A percentile compares a stretch with the other conserved stretches of the same genome.
phyloP scores from a whole-genome alignment of 2,329 filamentous ascomycete genomes.

The Trichoderma arundinaceum region DNA sequence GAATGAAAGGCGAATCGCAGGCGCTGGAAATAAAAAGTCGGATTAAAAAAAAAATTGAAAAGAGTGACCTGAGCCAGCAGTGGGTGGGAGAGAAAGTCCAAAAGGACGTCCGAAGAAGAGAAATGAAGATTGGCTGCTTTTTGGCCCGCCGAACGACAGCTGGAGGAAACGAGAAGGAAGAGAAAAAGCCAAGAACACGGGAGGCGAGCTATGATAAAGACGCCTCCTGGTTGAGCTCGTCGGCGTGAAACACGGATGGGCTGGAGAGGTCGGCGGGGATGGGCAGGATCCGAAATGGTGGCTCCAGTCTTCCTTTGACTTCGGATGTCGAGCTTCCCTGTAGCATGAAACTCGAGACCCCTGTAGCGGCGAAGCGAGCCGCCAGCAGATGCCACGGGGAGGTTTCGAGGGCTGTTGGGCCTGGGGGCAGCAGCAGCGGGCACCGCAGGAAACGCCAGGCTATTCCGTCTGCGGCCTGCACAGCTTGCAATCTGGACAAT shows the following conservation, averaged over 20 bases:
- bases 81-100: conserved; percentile 22
- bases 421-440: not conserved
- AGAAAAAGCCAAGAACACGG: conserved; percentile 30
- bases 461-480: not conserved
- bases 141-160: conserved; percentile 36
- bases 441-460: conserved; percentile 15
- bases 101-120: conserved; percentile 31
- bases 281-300: conserved; percentile 18
- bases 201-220: conserved; percentile 29
- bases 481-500: not conserved
- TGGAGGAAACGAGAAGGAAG: conserved; percentile 35
- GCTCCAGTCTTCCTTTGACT: conserved; percentile 20
- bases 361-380: conserved; percentile 24
- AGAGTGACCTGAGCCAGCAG: conserved; percentile 67
- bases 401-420: not conserved
- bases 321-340: conserved; percentile 30
- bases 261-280: conserved; percentile 17
- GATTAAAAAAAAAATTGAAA: conserved; percentile 38
- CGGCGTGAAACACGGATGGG: conserved; percentile 22
- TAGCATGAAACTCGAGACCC: conserved; percentile 30
- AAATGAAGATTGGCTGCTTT: conserved; percentile 35
- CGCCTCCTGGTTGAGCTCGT: conserved; percentile 5
- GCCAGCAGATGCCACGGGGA: conserved; percentile 11
- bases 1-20: conserved; percentile 23
- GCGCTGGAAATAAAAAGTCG: conserved; percentile 30